phyloP scores from a whole-genome alignment of 192 early-diverging fungal genomes.

The Powellomyces hirtus region DNA sequence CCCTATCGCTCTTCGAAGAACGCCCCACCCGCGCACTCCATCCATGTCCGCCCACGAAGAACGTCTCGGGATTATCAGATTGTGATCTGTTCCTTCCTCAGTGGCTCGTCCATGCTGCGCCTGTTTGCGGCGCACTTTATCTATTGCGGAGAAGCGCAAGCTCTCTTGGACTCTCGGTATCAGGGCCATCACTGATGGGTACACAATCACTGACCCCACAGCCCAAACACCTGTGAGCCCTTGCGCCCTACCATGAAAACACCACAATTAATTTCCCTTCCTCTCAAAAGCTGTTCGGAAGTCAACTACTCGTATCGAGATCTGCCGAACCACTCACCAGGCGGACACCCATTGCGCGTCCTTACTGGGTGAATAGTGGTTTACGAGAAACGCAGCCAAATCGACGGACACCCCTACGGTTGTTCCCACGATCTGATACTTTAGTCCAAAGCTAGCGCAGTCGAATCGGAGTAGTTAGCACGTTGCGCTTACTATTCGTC shows the following conservation, averaged over 20 bases:
- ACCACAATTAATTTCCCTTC: no score
- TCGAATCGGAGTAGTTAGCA: not conserved
- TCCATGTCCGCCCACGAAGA: not conserved
- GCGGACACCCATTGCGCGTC: not conserved
- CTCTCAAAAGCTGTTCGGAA: not conserved
- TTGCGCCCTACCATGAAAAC: not conserved
- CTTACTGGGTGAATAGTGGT: not conserved
- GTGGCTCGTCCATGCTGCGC: no score
- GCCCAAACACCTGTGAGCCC: not conserved
- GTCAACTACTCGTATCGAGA: not conserved
- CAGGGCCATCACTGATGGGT: not conserved
- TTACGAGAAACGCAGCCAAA: not conserved
- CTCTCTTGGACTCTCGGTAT: no score
- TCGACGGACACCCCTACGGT: not conserved
- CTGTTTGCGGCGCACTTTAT: no score
- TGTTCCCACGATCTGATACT: not conserved
- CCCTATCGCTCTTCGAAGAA: not conserved
- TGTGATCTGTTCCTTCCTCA: no score
- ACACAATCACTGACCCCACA: not conserved
- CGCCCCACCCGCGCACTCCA: not conserved
- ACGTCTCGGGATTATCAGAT: no score
- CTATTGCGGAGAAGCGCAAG: no score
- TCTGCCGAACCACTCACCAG: not conserved
- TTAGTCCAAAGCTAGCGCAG: constrained; percentile 7
- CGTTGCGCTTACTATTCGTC: not conserved